Evolutionary conservation across 169 alveolate genomes (phyloP).

Genomic region (Cryptosporidium ryanae): DNA sequence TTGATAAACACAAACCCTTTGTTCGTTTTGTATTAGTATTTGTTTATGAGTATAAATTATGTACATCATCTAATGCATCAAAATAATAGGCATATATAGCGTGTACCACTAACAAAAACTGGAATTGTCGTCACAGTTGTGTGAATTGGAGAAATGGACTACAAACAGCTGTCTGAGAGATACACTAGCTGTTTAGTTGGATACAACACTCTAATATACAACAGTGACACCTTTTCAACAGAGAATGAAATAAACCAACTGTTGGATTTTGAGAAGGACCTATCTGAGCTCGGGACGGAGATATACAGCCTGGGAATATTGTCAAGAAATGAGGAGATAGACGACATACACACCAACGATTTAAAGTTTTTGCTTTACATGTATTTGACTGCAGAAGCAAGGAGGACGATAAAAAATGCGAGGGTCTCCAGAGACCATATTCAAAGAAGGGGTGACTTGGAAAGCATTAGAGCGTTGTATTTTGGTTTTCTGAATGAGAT

Average conservation of each 20-base stretch:
- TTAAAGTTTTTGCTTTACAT: conserved; percentile 31
- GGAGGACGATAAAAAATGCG: not conserved
- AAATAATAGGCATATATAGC: no score
- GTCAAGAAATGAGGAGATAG: conserved; percentile 67
- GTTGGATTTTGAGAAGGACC: not conserved
- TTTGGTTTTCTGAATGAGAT: conserved; percentile 23
- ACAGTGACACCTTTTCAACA: not conserved
- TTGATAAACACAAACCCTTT: no score
- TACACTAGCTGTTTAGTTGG: conserved; percentile 5
- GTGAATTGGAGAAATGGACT: not conserved
- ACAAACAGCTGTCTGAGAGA: conserved; percentile 31
- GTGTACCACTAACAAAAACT: no score
- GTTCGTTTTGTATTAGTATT: no score
- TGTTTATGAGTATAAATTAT: no score
- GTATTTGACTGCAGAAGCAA: conserved; percentile 27
- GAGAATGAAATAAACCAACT: conserved; percentile 1
- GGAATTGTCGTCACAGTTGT: no score
- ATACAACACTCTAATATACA: conserved; percentile 20
- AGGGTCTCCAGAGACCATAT: conserved; percentile 4
- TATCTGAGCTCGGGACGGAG: conserved; percentile 12
- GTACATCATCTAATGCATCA: no score
- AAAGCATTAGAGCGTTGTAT: not conserved
- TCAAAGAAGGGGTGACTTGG: conserved; percentile 11
- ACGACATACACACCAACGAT: conserved; percentile 31
- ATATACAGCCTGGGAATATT: conserved; percentile 4